These are phyloP conservation scores for Naganishia antarctica DNA, from an alignment of 768 basidiomycete genomes.

Conservation along the genomic window DNA sequence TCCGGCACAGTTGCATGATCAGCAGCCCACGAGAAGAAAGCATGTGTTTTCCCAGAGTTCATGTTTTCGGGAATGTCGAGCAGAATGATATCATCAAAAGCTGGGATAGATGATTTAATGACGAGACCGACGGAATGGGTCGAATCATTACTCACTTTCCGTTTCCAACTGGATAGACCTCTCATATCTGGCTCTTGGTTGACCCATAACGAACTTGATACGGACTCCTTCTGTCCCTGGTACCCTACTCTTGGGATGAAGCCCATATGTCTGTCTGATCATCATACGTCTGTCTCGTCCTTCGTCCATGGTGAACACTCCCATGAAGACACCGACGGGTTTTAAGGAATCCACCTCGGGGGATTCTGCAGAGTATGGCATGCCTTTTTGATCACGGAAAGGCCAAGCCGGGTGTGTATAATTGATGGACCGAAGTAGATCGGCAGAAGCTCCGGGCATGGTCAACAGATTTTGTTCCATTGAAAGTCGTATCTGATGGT, in stretches of 20 bases:
- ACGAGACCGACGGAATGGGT: constrained; percentile 8
- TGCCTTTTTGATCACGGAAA: constrained; percentile 29
- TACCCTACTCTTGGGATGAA: constrained; percentile 66
- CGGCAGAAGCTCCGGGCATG: constrained; percentile 34
- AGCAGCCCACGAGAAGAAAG: constrained; percentile 89
- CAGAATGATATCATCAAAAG: constrained; percentile 52
- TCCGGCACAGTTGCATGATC: constrained; percentile 86
- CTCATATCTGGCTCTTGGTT: constrained; percentile 73
- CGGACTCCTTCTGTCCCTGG: constrained; percentile 73
- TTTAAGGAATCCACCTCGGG: constrained; percentile 65
- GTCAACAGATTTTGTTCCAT: constrained; percentile 21
- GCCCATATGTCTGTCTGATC: constrained; percentile 84
- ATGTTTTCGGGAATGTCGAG: constrained; percentile 86
- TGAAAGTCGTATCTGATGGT: constrained; percentile 31
- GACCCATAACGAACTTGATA: constrained; percentile 83
- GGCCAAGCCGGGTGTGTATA: constrained; percentile 38
- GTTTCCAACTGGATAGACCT: constrained; percentile 77
- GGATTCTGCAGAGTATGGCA: constrained; percentile 45
- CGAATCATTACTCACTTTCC: constrained; percentile 63
- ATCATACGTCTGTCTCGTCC: constrained; percentile 78
- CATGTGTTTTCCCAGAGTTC: constrained; percentile 88
- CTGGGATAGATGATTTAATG: constrained; percentile 27
- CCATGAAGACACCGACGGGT: constrained; percentile 80
- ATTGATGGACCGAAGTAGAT: constrained; percentile 43
- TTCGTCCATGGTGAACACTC: constrained; percentile 83